Conservation (phyloP, 2,329 filamentous ascomycete genomes). For the Teratosphaeria gauchensis region DNA sequence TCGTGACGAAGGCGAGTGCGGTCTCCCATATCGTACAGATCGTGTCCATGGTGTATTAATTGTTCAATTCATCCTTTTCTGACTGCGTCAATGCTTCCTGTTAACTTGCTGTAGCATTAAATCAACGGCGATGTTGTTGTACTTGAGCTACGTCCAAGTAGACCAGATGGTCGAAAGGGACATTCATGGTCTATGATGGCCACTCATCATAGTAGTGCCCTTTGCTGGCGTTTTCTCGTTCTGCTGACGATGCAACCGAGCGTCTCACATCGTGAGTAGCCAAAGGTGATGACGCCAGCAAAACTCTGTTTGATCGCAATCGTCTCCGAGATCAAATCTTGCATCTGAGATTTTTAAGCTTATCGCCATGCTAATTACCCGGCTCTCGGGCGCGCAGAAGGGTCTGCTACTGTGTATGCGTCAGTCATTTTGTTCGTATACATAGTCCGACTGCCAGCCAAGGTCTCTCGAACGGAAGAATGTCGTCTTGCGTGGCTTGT, state of each 20-base stretch:
- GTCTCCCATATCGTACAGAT: neutral
- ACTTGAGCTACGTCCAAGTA: neutral
- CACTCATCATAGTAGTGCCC: neutral
- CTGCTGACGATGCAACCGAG: neutral
- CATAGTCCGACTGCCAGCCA: neutral
- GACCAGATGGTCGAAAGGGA: neutral
- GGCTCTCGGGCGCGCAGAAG: neutral
- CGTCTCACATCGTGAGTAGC: neutral
- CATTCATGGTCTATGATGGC: neutral
- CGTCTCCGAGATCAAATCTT: neutral
- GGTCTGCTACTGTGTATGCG: neutral
- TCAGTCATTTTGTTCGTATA: neutral
- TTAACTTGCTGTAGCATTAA: neutral
- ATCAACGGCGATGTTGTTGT: neutral
- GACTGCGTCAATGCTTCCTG: neutral
- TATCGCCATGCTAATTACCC: neutral
- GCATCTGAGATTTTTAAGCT: neutral
- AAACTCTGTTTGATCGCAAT: neutral
- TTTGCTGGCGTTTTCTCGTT: neutral
- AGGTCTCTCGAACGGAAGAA: neutral
- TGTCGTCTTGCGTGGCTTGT: no score
- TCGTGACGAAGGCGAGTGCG: slow-evolving; percentile 11
- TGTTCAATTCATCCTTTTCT: neutral
- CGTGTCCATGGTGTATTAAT: neutral
- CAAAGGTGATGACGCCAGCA: neutral